Evolutionary conservation across 352 stramenopile species (phyloP).

Genomic region (Globisporangium paroecandrum): DNA sequence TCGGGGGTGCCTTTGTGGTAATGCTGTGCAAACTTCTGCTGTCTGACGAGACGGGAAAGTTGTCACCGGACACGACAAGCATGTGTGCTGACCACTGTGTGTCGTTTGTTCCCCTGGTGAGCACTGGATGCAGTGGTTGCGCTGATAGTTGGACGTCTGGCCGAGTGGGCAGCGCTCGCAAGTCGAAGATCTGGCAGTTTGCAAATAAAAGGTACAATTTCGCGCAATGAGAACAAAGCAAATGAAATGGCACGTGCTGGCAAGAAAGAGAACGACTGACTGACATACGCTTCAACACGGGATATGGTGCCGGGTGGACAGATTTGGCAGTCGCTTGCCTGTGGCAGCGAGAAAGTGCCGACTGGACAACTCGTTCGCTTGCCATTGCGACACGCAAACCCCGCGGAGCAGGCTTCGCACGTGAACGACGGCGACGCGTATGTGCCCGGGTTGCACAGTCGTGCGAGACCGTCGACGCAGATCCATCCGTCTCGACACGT

Average conservation of each 20-base stretch:
- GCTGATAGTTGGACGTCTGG: slow-evolving; percentile 51
- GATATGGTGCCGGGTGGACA: slow-evolving; percentile 63
- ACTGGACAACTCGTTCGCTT: slow-evolving; percentile 37
- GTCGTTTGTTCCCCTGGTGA: slow-evolving; percentile 36
- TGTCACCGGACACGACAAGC: slow-evolving; percentile 37
- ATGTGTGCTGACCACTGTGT: slow-evolving; percentile 40
- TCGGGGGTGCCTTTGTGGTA: too few relatives aligned
- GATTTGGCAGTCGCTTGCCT: slow-evolving; percentile 46
- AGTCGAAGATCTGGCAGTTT: slow-evolving; percentile 25
- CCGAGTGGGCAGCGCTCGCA: slow-evolving; percentile 42
- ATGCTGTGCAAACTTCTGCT: slow-evolving; percentile 17
- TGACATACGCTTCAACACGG: slow-evolving; percentile 30
- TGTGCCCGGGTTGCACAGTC: slow-evolving; percentile 52
- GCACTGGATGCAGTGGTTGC: slow-evolving; percentile 52
- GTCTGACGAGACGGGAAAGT: slow-evolving; percentile 20
- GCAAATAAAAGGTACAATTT: not conserved
- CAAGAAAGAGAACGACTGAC: not conserved
- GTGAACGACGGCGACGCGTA: slow-evolving; percentile 35
- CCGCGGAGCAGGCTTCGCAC: slow-evolving; percentile 42
- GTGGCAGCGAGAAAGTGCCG: slow-evolving; percentile 39
- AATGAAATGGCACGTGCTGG: not conserved
- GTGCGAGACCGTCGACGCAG: slow-evolving; percentile 47
- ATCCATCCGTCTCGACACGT: slow-evolving; percentile 60
- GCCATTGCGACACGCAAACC: slow-evolving; percentile 58
- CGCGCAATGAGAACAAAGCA: too few relatives aligned